Evolutionary conservation across 208 protist species (phyloP), one percentile per base, ranked within the genome.

Genomic region (Crithidia mellificae): DNA sequence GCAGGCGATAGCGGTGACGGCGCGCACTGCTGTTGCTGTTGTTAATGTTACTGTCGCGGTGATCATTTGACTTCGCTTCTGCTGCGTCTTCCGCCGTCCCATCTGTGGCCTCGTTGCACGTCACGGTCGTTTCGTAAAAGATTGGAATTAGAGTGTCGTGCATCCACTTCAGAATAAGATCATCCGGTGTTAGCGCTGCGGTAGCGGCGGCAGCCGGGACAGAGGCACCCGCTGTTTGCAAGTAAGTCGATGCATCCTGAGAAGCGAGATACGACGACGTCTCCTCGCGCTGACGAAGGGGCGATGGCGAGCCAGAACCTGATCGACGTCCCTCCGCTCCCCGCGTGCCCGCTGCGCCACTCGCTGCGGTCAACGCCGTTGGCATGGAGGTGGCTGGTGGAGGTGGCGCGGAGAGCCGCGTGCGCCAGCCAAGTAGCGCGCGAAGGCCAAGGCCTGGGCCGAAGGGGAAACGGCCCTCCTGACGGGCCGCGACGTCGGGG

Each of bases 41-140:
- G 38, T 14, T 43, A 22, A 5, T 51, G 49, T 6, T 11, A 25
- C 29, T 36, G 34, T 38, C 11, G 5, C 20, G 17, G 36, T 15
- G 24, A 17, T n/a, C 41, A 2, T 61, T 25, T 3, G n/a, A 1
- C 6, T 30, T 51, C 22, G 6, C 25, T 14, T 9, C 24, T 49
- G 39, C 6, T 36, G 59, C 32, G 22, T 55, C 9, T 5, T 5
- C 19, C 11, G 22, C 29, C 5, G 6, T 29, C 0, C 17, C 27
- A 14, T 32, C 54, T 6, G 19, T 46, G 8, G 39, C 57, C 22
- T 49, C 52, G n/a, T 46, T 51, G 51, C 58, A 59, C 38, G 63
- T 64, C 38, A 75, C 58, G 4, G 62, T 74, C n/a, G 65, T 80
- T 32, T 80, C 74, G 58, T 63, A 80, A 32, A 80, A 80, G 20